A percentile compares a stretch with the other conserved stretches of the same genome.
These are phyloP conservation scores for Pythium vanterpoolii DNA, from an alignment of 352 stramenopile genomes.

Conservation along the genomic window DNA sequence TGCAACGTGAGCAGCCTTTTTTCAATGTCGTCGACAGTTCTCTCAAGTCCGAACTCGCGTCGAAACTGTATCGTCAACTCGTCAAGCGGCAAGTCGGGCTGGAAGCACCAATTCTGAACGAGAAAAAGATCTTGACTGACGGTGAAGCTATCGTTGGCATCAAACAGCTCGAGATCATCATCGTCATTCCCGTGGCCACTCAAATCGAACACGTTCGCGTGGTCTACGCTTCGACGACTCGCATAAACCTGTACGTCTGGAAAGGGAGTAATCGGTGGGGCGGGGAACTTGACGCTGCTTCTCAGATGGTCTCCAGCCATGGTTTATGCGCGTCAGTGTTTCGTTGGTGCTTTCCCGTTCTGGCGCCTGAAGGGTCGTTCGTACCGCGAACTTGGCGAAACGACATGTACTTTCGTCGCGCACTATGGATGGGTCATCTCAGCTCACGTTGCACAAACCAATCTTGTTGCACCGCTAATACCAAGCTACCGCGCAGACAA, in stretches of 20 bases:
- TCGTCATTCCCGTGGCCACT: constrained; percentile 24
- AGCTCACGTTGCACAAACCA: background rate
- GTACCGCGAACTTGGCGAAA: background rate
- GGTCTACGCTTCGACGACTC: background rate
- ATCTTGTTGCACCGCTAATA: background rate
- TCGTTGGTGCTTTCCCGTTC: background rate
- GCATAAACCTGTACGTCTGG: constrained; percentile 20
- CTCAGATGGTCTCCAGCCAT: background rate
- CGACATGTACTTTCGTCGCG: background rate
- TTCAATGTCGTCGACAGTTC: constrained; percentile 35
- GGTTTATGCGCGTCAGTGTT: background rate
- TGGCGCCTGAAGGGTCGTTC: background rate
- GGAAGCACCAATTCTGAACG: constrained; percentile 55
- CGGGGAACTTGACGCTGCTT: background rate
- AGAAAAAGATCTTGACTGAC: constrained; percentile 60
- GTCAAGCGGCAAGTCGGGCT: constrained; percentile 34
- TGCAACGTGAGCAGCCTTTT: constrained; percentile 38
- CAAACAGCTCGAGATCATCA: constrained; percentile 40
- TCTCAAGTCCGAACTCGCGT: constrained; percentile 37
- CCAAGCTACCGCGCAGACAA: background rate
- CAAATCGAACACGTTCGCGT: constrained; percentile 1
- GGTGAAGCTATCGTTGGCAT: constrained; percentile 36
- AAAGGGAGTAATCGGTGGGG: constrained; percentile 17
- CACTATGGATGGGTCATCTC: background rate
- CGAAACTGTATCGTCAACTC: constrained; percentile 43